phyloP scores from a whole-genome alignment of 2,329 filamentous ascomycete species.

The Xylaria sp. region DNA sequence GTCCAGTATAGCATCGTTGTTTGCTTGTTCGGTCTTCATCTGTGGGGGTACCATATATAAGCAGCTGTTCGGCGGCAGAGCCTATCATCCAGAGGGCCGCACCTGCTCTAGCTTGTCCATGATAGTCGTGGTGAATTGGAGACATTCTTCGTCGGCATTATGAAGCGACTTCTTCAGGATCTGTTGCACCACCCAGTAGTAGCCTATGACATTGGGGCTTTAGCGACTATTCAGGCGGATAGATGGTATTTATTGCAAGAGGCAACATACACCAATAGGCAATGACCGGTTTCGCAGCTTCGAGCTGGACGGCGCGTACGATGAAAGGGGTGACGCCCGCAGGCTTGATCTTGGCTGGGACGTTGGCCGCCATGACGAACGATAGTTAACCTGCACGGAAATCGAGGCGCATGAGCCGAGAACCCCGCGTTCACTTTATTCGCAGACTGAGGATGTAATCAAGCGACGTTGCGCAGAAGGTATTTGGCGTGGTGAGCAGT shows the following conservation, averaged over 20 bases:
- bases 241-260: neutral
- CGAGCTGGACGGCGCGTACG: slow-evolving; percentile 81
- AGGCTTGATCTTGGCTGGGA: slow-evolving; percentile 76
- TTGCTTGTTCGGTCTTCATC: slow-evolving; percentile 74
- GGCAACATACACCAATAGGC: slow-evolving; percentile 86
- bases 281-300: slow-evolving; percentile 82
- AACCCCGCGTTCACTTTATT: neutral
- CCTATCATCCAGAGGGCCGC: slow-evolving; percentile 20
- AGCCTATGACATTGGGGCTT: slow-evolving; percentile 57
- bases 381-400: neutral
- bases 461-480: neutral
- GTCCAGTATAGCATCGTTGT: slow-evolving; percentile 84
- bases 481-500: neutral
- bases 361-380: slow-evolving; percentile 68
- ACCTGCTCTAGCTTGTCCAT: slow-evolving; percentile 92
- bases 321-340: slow-evolving; percentile 86
- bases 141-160: slow-evolving; percentile 75
- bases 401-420: neutral
- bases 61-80: slow-evolving; percentile 16
- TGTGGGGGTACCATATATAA: slow-evolving; percentile 39
- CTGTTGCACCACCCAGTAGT: slow-evolving; percentile 92
- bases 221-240: neutral
- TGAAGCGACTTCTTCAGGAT: slow-evolving; percentile 85
- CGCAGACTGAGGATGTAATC: neutral
- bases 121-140: slow-evolving; percentile 78